Percentiles rank a stretch among this genome's conserved stretches.
These are phyloP conservation scores for Torulaspora globosa DNA, from an alignment of 1,139 yeast genomes.

Conservation along the genomic window DNA sequence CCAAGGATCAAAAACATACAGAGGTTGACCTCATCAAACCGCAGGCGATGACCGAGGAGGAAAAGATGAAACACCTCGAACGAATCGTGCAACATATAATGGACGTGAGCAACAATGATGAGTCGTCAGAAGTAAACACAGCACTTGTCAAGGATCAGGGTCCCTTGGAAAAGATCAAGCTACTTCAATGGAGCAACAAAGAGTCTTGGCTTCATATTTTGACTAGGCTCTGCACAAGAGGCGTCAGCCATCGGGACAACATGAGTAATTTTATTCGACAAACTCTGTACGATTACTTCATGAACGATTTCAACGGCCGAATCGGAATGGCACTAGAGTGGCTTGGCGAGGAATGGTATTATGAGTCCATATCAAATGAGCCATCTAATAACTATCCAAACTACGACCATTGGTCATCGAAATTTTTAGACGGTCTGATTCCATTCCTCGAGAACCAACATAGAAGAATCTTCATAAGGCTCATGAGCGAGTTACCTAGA, in stretches of 20 bases:
- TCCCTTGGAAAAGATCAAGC: slow-evolving; percentile 27
- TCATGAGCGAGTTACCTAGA: slow-evolving; percentile 81
- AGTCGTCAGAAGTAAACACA: slow-evolving; percentile 21
- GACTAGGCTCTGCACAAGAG: slow-evolving; percentile 77
- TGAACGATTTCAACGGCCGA: slow-evolving; percentile 67
- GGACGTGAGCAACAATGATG: slow-evolving; percentile 23
- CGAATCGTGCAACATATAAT: slow-evolving; percentile 28
- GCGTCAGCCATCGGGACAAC: slow-evolving; percentile 43
- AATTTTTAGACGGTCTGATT: slow-evolving; percentile 70
- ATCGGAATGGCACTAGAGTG: slow-evolving; percentile 83
- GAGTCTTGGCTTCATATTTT: slow-evolving; percentile 71
- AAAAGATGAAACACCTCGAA: slow-evolving; percentile 26
- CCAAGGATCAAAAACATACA: slow-evolving; percentile 26
- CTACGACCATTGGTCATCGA: slow-evolving; percentile 66
- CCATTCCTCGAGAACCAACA: slow-evolving; percentile 81
- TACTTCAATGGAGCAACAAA: slow-evolving; percentile 32
- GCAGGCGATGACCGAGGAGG: slow-evolving; percentile 25
- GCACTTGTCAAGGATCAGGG: slow-evolving; percentile 32
- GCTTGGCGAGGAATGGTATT: slow-evolving; percentile 95
- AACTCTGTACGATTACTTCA: slow-evolving; percentile 66
- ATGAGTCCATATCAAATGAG: slow-evolving; percentile 42
- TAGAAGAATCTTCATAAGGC: slow-evolving; percentile 71
- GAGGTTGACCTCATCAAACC: slow-evolving; percentile 28
- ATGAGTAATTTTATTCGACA: slow-evolving; percentile 62
- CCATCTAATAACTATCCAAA: slow-evolving; percentile 29